Base-by-base conservation (phyloP, 2,329 filamentous ascomycete species). In the Aspergillus melleus region DNA sequence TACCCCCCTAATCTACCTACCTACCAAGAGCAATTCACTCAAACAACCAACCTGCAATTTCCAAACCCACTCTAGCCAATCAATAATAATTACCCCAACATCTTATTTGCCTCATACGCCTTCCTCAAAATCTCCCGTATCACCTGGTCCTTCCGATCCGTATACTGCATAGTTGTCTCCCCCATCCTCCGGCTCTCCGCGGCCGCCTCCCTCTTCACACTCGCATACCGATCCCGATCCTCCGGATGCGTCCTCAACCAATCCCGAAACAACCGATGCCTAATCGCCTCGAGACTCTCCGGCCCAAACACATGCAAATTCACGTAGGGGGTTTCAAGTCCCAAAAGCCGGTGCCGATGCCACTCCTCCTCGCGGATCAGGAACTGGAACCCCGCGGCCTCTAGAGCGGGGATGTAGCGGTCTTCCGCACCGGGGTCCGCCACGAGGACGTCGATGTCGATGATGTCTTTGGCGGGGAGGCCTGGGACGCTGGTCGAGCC, bases 381-480 rank as follows among this genome's bases (percentile, higher is more conserved):
- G 52, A 83, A 83, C 14, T 75, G 71, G 53, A 84, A 83, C 0
- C 80, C 80, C 0, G 66, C 74, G 0, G 65, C 61, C 64, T 83
- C 79, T 4, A 84, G 78, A 3, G 68, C 68, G 2, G 73, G 65
- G 8, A 77, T 79, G 60, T 84, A 84, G 1, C 69, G 67, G 2
- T 62, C 67, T 63, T 84, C 81, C 44, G 78, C 73, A 11, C 64
- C 63, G 24, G 76, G 59, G 52, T 82, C 72, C 3, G 65, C 52
- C 8, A 85, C 74, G 3, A 79, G 72, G 9, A 85, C 69, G 64
- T 85, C 83, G 29, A 85, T 75, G 66, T 85, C 83, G 51, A 85
- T 81, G 51, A 84, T 70, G 30, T 76, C 73, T 70, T 85, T 85
- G 50, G 83, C 83, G 0, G 80, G 74, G 3, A 85, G 75, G 8